Evolutionary conservation across 1,284 basidiomycete species (phyloP).

Genomic region (Pseudozyma tsukubaensis): DNA sequence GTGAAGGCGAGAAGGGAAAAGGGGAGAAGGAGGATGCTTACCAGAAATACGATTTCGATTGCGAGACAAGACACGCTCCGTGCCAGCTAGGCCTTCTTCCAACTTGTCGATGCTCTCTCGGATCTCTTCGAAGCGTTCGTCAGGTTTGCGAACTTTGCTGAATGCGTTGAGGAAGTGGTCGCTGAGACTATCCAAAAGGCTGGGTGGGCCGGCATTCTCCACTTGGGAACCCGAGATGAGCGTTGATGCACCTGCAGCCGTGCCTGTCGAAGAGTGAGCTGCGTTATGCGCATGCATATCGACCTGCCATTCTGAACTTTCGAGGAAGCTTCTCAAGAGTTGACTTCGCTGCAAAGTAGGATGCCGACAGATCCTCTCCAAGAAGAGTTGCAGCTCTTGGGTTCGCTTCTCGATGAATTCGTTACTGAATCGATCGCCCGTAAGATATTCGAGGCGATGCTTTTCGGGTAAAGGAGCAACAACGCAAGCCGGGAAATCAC

Average conservation of each 20-base stretch:
- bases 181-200: conserved; percentile 81
- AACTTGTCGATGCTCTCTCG: conserved; percentile 90
- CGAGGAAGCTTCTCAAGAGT: conserved; percentile 89
- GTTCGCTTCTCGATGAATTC: conserved; percentile 95
- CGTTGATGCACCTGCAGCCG: conserved; percentile 14
- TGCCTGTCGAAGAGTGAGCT: conserved; percentile 22
- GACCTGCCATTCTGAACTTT: conserved; percentile 89
- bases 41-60: conserved; percentile 73
- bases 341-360: conserved; percentile 93
- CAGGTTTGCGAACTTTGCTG: conserved; percentile 92
- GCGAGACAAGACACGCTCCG: conserved; percentile 73
- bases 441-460: conserved; percentile 90
- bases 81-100: conserved; percentile 84
- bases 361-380: conserved; percentile 89
- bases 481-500: conserved; percentile 95
- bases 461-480: conserved; percentile 96
- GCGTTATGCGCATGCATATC: conserved; percentile 67
- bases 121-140: conserved; percentile 93
- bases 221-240: conserved; percentile 30
- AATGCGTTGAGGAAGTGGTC: conserved; percentile 96
- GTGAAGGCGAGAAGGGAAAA: neutral
- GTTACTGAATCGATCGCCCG: conserved; percentile 93
- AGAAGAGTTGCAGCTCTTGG: conserved; percentile 89
- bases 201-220: conserved; percentile 40
- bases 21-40: conserved; percentile 72